Evolutionary conservation across 2,329 filamentous ascomycete genomes (phyloP), one percentile per base, ranked within the genome.

Genomic region (Escovopsis sp.): DNA sequence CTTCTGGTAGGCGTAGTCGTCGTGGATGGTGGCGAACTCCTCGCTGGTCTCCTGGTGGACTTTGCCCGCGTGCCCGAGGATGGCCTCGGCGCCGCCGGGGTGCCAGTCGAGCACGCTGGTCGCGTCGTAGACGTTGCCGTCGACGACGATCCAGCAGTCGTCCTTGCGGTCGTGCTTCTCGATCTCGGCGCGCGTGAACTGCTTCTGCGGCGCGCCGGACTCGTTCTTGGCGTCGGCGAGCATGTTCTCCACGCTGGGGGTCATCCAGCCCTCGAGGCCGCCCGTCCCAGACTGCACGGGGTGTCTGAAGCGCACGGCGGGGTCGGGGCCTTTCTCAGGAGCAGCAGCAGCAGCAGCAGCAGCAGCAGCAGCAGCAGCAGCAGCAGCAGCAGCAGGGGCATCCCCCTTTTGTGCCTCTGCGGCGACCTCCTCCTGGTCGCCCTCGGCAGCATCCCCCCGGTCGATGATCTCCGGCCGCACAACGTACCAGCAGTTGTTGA

Each of bases 401-500:
- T n/a, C n/a, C n/a, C n/a, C n/a, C n/a, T n/a, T n/a, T n/a, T n/a
- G n/a, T n/a, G n/a, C n/a, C n/a, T n/a, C n/a, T n/a, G n/a, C n/a
- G n/a, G n/a, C n/a, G 17, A 90, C 78, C 13, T 79, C 68, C 48
- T 93, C 85, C 87, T 94, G 94, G 87, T 87, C 94, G 0, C 87
- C 87, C 12, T 82, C 82, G 0, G 79, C 68, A 43, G 78, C 76
- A 0, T 64, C 66, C 40, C 87, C 76, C 37, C 76, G 76, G 35
- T 74, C 71, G 36, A 94, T 80, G 2, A 76, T 72, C 21, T 25
- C 21, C 8, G 21, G 21, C 21, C 21, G 21, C 1, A 94, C 70
- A 5, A 87, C 70, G 54, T 80, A 94, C 87, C 87, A 94, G 0
- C 84, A 82, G 47, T 94, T 94, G 58, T 94, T 94, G 87, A 94